These are phyloP conservation scores for Pleodorina starrii DNA, from an alignment of 139 green algal genomes.

Conservation along the genomic window DNA sequence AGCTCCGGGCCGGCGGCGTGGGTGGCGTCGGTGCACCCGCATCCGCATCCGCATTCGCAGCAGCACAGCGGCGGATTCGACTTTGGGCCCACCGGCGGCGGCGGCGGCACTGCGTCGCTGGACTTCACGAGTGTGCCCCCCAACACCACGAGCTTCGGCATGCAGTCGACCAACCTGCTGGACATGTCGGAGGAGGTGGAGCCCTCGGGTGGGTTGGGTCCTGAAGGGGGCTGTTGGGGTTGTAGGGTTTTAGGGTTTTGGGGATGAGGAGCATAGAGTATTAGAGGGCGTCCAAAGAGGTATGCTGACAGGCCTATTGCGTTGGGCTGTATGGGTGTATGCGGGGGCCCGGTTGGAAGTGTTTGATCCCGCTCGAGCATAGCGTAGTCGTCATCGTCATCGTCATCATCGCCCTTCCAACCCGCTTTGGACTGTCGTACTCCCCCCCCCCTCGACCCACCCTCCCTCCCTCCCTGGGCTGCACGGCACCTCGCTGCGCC, in stretches of 20 bases:
- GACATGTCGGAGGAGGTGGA: constrained; percentile 4
- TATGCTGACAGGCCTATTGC: too few species aligned
- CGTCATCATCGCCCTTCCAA: too few species aligned
- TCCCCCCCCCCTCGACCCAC: too few species aligned
- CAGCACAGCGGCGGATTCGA: background rate
- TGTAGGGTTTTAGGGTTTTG: background rate
- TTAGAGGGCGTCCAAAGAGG: too few species aligned
- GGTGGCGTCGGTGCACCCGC: background rate
- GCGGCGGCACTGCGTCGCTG: background rate
- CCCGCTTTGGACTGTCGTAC: too few species aligned
- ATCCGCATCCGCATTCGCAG: background rate
- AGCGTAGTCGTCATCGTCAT: too few species aligned
- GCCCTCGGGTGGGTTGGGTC: background rate
- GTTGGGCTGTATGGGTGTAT: too few species aligned
- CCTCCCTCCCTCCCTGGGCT: too few species aligned
- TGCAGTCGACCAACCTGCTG: background rate
- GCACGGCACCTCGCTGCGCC: too few species aligned
- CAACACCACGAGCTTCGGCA: background rate
- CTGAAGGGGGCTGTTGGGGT: background rate
- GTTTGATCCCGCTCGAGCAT: too few species aligned
- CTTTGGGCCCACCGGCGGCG: background rate
- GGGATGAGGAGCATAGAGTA: too few species aligned
- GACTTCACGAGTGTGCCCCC: background rate
- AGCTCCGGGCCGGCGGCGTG: background rate
- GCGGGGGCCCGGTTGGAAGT: too few species aligned